These are phyloP conservation scores for Debaryomyces singareniensis DNA, from an alignment of 1,139 yeast genomes.

Conservation along the genomic window DNA sequence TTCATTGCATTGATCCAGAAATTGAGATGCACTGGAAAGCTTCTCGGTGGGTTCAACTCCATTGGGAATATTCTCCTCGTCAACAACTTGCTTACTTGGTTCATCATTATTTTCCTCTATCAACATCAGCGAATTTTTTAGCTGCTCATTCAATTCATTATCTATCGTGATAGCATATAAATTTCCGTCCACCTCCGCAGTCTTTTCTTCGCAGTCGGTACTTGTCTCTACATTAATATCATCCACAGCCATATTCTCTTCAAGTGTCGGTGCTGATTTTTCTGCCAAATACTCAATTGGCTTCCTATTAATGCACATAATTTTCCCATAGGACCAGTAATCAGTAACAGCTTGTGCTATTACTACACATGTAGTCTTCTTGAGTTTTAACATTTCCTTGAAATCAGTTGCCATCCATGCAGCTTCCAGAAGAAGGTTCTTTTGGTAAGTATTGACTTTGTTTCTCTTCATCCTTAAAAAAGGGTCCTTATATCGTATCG, in stretches of 20 bases:
- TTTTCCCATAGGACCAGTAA: slow-evolving; percentile 72
- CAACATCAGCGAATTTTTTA: too few relatives aligned
- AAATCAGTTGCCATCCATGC: slow-evolving; percentile 83
- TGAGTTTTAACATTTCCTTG: slow-evolving; percentile 62
- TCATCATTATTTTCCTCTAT: slow-evolving; percentile 3
- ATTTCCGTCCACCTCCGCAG: neutral
- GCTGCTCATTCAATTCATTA: neutral
- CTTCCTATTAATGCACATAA: slow-evolving; percentile 48
- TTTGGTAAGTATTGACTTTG: slow-evolving; percentile 57
- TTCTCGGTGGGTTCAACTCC: slow-evolving; percentile 10
- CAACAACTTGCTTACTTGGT: neutral
- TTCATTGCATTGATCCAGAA: neutral
- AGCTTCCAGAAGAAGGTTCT: slow-evolving; percentile 66
- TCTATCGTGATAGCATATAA: neutral
- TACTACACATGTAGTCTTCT: slow-evolving; percentile 61
- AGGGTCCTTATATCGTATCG: slow-evolving; percentile 67
- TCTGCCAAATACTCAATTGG: slow-evolving; percentile 8
- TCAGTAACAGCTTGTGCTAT: slow-evolving; percentile 71
- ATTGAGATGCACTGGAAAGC: neutral
- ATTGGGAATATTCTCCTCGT: slow-evolving; percentile 1
- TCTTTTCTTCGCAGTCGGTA: neutral
- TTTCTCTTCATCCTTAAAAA: slow-evolving; percentile 19
- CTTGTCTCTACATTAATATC: slow-evolving; percentile 1
- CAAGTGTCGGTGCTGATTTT: neutral
- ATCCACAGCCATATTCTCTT: slow-evolving; percentile 1